Base-by-base conservation (phyloP, 805 yeast species). In the Pichia californica region DNA sequence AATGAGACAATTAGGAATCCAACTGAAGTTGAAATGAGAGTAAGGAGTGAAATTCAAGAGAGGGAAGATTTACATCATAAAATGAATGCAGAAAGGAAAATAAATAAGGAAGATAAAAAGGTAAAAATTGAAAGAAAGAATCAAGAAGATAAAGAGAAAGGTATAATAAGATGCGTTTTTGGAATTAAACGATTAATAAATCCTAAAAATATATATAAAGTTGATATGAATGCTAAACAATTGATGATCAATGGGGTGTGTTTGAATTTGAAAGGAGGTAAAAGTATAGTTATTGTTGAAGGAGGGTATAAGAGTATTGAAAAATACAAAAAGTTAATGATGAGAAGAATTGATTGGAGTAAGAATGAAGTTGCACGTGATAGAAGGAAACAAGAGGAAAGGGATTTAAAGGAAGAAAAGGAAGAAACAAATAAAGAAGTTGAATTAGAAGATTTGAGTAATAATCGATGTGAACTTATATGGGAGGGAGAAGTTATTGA, bases 1-100 rank as follows among this genome's bases (percentile, higher is more conserved):
- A 79, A 85, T 52, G 94, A 86, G 45, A 87, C 93, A 7, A 83
- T 89, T 38, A 70, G 75, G 46, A 95, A 93, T 57, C 98, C 99
- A 1, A 91, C 98, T 0, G 77, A 77, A 4, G 81, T 88, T 52
- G 99, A 91, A 56, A 68, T 70, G 60, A 62, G 71, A 40, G 96
- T 93, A 0, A 69, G 75, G 35, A 61, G 67, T 20, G 93, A 89
- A 48, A 83, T 88, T 4, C 79, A 73, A 31, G 74, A 76, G 35
- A 68, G 99, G 26, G 67, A 64, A 28, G 49, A 62, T 13, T 61
- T 64, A 31, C 99, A 93, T 63, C 69, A 74, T 48, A 62, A 61
- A 32, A 70, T 59, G 15, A 93, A 93, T 59, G 70, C 71, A 39
- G 76, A 63, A 7, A 68, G 98, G 29, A 81, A 75, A 54, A 62